Evolutionary conservation across 768 basidiomycete genomes (phyloP).

Genomic region (Boletus sp.): DNA sequence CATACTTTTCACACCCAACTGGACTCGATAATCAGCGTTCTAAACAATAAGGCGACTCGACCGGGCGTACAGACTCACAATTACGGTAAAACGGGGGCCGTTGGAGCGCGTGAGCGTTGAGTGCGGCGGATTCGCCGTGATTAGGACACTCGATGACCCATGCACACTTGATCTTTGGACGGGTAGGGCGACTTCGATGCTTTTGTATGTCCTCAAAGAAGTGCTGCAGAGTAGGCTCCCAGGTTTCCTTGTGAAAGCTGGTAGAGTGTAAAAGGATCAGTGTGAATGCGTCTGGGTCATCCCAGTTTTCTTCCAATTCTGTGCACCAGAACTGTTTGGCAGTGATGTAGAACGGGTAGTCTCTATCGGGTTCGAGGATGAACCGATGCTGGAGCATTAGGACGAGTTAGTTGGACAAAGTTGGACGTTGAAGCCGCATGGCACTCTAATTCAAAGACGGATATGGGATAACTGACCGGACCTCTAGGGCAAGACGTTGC

Average conservation of each 20-base stretch:
- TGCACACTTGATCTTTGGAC: slow-evolving; percentile 37
- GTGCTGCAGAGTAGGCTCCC: slow-evolving; percentile 57
- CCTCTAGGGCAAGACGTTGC: not conserved
- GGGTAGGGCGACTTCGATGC: not conserved
- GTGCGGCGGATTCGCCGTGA: slow-evolving; percentile 57
- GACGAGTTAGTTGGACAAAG: not conserved
- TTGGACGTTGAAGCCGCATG: not conserved
- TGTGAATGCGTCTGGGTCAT: slow-evolving; percentile 48
- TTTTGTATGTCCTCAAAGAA: slow-evolving; percentile 39
- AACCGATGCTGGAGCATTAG: slow-evolving; percentile 28
- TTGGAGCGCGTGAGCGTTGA: slow-evolving; percentile 51
- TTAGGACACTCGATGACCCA: slow-evolving; percentile 75
- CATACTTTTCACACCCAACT: slow-evolving; percentile 70
- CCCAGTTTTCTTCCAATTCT: slow-evolving; percentile 35
- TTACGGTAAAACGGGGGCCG: slow-evolving; percentile 42
- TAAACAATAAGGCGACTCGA: not conserved
- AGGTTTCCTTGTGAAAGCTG: slow-evolving; percentile 74
- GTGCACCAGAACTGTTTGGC: slow-evolving; percentile 58
- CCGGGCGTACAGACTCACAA: slow-evolving; percentile 36
- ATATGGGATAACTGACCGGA: not conserved
- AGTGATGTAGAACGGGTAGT: slow-evolving; percentile 49
- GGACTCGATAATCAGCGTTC: not conserved
- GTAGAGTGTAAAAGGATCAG: slow-evolving; percentile 66
- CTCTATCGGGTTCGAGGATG: slow-evolving; percentile 37
- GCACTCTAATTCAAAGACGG: not conserved